A percentile compares a stretch with the other conserved stretches of the same genome.
These are phyloP conservation scores for Mimosa pudica DNA, from an alignment of 306 rosid genomes.

Conservation along the genomic window DNA sequence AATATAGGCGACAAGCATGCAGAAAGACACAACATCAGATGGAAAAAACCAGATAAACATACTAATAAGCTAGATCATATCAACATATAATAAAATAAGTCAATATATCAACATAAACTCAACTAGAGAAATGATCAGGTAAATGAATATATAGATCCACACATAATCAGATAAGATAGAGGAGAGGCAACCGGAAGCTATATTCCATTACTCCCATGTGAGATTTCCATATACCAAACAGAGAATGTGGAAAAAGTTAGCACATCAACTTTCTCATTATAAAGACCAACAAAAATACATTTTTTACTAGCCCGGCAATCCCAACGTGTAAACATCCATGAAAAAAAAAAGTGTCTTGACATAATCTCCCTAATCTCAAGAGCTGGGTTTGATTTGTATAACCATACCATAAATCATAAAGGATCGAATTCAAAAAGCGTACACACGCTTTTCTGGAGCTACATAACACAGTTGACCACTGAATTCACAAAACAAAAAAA, in stretches of 20 bases:
- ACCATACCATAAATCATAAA: slow-evolving; percentile 9
- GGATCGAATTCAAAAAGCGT: slow-evolving; percentile 29
- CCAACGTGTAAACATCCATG: neutral
- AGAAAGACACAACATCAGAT: neutral
- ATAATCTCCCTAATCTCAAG: slow-evolving; percentile 22
- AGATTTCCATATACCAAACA: neutral
- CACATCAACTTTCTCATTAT: slow-evolving; percentile 19
- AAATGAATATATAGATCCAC: neutral
- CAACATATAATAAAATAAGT: neutral
- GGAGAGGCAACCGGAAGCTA: neutral
- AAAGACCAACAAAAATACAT: slow-evolving; percentile 21
- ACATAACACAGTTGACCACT: slow-evolving; percentile 4
- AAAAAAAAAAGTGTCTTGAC: neutral
- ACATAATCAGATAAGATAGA: neutral
- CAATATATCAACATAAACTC: neutral
- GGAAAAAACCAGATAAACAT: neutral
- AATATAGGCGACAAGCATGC: neutral
- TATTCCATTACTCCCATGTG: neutral
- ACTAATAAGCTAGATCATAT: neutral
- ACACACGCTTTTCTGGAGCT: slow-evolving; percentile 4
- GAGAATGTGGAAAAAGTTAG: neutral
- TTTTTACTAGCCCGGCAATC: neutral
- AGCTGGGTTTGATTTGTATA: slow-evolving; percentile 7
- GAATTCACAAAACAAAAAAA: slow-evolving; percentile 28
- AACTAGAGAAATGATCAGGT: neutral